Conservation (phyloP, 2,329 filamentous ascomycete species). For the Diaporthe sp. region DNA sequence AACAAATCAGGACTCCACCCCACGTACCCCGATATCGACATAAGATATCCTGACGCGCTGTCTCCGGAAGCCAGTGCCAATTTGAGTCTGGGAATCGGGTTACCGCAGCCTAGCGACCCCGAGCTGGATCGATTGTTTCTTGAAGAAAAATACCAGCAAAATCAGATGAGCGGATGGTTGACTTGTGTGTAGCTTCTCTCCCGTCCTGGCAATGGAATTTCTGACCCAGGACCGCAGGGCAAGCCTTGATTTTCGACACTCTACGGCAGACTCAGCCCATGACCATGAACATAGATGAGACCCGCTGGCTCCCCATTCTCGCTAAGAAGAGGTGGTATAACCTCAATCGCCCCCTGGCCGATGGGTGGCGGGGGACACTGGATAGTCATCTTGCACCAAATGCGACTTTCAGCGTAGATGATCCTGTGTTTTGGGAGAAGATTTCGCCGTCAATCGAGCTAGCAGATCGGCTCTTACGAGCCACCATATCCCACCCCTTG, state of each 20-base stretch:
- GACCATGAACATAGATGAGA: neutral
- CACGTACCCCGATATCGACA: conserved; percentile 5
- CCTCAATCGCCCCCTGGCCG: neutral
- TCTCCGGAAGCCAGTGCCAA: neutral
- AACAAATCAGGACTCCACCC: conserved; percentile 23
- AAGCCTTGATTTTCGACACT: conserved; percentile 6
- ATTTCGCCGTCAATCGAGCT: conserved; percentile 5
- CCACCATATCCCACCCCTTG: conserved; percentile 5
- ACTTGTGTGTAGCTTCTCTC: neutral
- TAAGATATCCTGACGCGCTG: neutral
- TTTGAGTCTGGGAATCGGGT: neutral
- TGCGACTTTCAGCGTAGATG: conserved; percentile 26
- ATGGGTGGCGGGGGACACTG: neutral
- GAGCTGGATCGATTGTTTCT: conserved; percentile 1
- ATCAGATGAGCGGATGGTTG: neutral
- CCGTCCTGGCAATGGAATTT: neutral
- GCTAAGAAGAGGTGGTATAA: conserved; percentile 17
- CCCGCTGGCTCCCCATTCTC: conserved; percentile 8
- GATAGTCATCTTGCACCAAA: neutral
- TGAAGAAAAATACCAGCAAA: neutral
- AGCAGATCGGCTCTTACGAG: neutral
- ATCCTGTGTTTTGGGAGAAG: conserved; percentile 7
- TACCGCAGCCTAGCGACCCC: neutral
- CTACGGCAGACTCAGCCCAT: neutral
- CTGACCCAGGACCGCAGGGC: neutral